These are phyloP conservation scores for Ustilago tritici DNA, from an alignment of 1,284 basidiomycete genomes.

Conservation along the genomic window DNA sequence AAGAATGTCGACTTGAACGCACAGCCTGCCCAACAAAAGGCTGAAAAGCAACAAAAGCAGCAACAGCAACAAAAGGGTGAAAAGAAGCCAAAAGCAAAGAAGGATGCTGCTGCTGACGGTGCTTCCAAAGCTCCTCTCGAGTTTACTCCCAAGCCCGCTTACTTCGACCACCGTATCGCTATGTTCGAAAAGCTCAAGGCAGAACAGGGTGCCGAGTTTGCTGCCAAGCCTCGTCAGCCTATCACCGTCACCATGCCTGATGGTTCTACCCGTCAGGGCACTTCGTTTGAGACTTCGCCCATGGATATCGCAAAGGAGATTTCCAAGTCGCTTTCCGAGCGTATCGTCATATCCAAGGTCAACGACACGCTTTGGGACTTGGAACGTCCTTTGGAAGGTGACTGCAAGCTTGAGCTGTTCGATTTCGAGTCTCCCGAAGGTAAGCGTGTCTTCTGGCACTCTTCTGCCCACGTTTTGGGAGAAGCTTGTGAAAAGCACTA, in stretches of 20 bases:
- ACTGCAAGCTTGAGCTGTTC: slow-evolving; percentile 84
- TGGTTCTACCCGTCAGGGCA: slow-evolving; percentile 84
- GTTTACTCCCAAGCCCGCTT: slow-evolving; percentile 85
- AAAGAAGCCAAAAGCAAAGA: slow-evolving; percentile 59
- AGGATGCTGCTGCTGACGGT: slow-evolving; percentile 38
- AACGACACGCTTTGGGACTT: slow-evolving; percentile 93
- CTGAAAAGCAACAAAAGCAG: slow-evolving; percentile 35
- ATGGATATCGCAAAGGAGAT: slow-evolving; percentile 90
- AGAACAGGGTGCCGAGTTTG: slow-evolving; percentile 83
- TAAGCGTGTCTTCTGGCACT: slow-evolving; percentile 93
- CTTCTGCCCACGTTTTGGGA: slow-evolving; percentile 97
- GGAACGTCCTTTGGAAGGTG: slow-evolving; percentile 87
- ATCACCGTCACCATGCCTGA: slow-evolving; percentile 89
- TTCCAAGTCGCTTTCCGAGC: slow-evolving; percentile 87
- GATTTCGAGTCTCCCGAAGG: slow-evolving; percentile 97
- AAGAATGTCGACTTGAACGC: slow-evolving; percentile 46
- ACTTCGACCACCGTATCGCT: slow-evolving; percentile 88
- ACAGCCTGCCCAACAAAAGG: slow-evolving; percentile 22
- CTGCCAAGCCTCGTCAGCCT: slow-evolving; percentile 85
- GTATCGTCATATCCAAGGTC: slow-evolving; percentile 93
- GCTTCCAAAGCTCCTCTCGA: slow-evolving; percentile 58
- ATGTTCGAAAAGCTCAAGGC: slow-evolving; percentile 90
- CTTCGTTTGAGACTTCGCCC: slow-evolving; percentile 95
- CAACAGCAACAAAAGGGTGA: slow-evolving; percentile 50
- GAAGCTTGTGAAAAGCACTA: slow-evolving; percentile 97